Base-by-base conservation (phyloP, 805 yeast genomes). In the Alloascoidea africana region DNA sequence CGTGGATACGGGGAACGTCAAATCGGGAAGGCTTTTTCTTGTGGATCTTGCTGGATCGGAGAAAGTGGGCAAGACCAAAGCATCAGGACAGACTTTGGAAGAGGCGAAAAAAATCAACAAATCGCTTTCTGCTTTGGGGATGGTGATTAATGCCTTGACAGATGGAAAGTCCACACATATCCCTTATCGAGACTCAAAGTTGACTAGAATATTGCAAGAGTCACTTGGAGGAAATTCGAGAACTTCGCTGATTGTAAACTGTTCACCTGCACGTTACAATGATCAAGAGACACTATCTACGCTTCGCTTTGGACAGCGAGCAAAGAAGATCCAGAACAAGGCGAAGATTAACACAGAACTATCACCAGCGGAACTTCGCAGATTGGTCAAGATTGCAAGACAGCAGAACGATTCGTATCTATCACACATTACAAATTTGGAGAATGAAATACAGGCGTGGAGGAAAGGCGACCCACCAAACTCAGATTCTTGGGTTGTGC, bases 31-130 rank as follows among this genome's bases (percentile, higher is more conserved):
- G 41, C 61, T 85, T 42, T 79, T 76, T 47, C 55, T 85, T 27
- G 89, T 84, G 8, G 96, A 85, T 56, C 63, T 85, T 44, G 94
- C 94, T 0, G 94, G 95, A 4, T 76, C 89, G 16, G 95, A 87
- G 54, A 81, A 76, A 52, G 73, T 77, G 27, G 73, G 74, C 41
- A 78, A 75, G 44, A 73, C 91, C 0, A 89, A 91, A 2, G 89
- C 87, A 1, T 55, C 71, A 0, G 91, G 91, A 1, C 73, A 73
- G 45, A 66, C 76, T 1, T 58, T 81, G 4, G 87, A 84, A 50
- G 96, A 86, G 47, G 85, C 94, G 1, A 81, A 81, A 49, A 82
- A 78, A 42, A 80, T 86, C 47, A 87, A 86, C 54, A 67, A 74
- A 33, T 81, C 94, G 0, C 63, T 84, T 30, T 73, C 85, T 4